Conservation (phyloP, 1,284 basidiomycete genomes). For the Marasmius fiardii region DNA sequence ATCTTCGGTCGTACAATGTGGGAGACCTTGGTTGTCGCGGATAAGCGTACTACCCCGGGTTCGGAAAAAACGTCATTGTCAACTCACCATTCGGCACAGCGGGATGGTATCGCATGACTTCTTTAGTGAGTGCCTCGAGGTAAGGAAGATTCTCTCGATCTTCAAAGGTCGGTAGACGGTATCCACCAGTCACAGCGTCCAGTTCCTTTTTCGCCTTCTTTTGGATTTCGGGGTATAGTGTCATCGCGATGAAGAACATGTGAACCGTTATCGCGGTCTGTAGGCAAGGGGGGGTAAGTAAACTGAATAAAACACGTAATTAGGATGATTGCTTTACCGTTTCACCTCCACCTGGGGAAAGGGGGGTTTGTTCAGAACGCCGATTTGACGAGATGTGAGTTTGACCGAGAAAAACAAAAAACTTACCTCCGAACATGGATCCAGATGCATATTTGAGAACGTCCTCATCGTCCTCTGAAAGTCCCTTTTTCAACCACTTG, state of each 20-base stretch:
- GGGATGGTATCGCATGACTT: conserved; percentile 36
- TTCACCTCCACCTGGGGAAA: conserved; percentile 18
- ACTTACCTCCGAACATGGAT: conserved; percentile 22
- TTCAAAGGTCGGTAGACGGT: conserved; percentile 36
- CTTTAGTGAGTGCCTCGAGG: conserved; percentile 38
- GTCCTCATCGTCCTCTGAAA: conserved; percentile 14
- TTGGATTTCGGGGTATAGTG: conserved; percentile 35
- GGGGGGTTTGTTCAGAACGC: too few relatives aligned
- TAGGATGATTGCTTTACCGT: conserved; percentile 15
- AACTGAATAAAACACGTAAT: not conserved
- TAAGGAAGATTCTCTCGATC: conserved; percentile 37
- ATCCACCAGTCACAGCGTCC: conserved; percentile 33
- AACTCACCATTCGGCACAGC: conserved; percentile 23
- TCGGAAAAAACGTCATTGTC: not conserved
- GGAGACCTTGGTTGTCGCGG: conserved; percentile 11
- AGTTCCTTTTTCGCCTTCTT: conserved; percentile 36
- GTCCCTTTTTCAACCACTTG: conserved; percentile 12
- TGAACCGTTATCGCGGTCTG: conserved; percentile 19
- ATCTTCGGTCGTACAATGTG: conserved; percentile 20
- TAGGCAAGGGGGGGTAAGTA: not conserved
- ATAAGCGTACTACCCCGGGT: not conserved
- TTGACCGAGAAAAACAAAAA: not conserved
- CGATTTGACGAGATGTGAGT: too few relatives aligned
- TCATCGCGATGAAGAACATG: conserved; percentile 36
- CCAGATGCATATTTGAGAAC: conserved; percentile 20